Evolutionary conservation across 805 yeast genomes (phyloP).

Genomic region (Cephaloascus fragrans): DNA sequence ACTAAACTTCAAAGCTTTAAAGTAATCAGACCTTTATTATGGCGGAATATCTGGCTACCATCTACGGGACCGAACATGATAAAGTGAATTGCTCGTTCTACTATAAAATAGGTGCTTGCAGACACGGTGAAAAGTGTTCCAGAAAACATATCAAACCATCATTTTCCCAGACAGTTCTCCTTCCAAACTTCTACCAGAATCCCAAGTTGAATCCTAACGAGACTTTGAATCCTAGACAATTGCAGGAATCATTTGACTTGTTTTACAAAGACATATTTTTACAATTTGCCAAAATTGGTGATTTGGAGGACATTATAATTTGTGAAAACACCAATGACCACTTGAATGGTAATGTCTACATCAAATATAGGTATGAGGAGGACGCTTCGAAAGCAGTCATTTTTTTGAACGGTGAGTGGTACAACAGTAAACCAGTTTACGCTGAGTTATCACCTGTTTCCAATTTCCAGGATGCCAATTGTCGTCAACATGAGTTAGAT

Average conservation of each 20-base stretch:
- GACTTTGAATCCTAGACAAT: conserved; percentile 20
- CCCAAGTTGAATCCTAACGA: conserved; percentile 36
- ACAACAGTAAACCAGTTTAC: conserved; percentile 64
- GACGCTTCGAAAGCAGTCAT: conserved; percentile 55
- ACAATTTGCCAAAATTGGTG: conserved; percentile 42
- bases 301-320: conserved; percentile 53
- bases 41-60: conserved; percentile 8
- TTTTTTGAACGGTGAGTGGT: conserved; percentile 74
- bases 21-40: no score
- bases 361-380: conserved; percentile 42
- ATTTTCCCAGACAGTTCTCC: conserved; percentile 52
- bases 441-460: conserved; percentile 72
- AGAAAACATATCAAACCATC: conserved; percentile 62
- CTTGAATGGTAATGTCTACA: conserved; percentile 78
- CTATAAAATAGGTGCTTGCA: conserved; percentile 81
- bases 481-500: conserved; percentile 57
- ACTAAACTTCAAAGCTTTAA: no score
- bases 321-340: conserved; percentile 82
- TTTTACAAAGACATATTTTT: conserved; percentile 66
- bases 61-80: background rate
- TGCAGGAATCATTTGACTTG: conserved; percentile 43
- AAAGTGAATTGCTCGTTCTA: conserved; percentile 45
- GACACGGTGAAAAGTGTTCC: conserved; percentile 86
- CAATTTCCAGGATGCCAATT: conserved; percentile 60
- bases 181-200: conserved; percentile 55